phyloP scores from a whole-genome alignment of 495 filamentous ascomycete genomes.

The Trichoderma reesei region DNA sequence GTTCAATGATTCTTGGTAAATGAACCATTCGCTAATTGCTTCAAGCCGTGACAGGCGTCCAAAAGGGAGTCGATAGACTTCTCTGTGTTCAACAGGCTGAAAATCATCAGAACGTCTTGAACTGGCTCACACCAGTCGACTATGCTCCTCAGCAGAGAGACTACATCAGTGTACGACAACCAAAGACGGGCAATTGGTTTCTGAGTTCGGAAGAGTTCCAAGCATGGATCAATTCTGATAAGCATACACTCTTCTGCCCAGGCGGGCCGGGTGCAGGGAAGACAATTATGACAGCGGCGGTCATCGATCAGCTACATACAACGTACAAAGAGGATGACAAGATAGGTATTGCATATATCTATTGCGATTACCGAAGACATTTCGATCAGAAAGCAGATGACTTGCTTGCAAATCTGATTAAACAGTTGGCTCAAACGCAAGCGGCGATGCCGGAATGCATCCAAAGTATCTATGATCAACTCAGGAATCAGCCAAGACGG shows the following conservation, averaged over 20 bases:
- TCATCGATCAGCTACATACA: constrained; percentile 26
- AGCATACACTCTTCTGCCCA: constrained; percentile 31
- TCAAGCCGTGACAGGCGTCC: background rate
- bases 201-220: constrained; percentile 22
- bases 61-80: background rate
- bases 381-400: constrained; percentile 20
- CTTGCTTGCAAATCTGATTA: constrained; percentile 24
- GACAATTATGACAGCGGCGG: constrained; percentile 24
- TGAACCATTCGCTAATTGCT: background rate
- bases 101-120: background rate
- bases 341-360: constrained; percentile 33
- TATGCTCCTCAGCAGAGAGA: background rate
- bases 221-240: constrained; percentile 20
- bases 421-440: constrained; percentile 22
- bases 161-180: constrained; percentile 13
- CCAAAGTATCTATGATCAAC: constrained; percentile 19
- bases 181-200: constrained; percentile 33
- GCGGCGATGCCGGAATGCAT: constrained; percentile 16
- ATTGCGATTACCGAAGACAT: constrained; percentile 29
- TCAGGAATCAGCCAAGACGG: constrained; percentile 14
- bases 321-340: constrained; percentile 17
- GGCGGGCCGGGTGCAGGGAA: constrained; percentile 31
- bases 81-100: background rate
- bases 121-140: background rate
- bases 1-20: background rate